Base-by-base conservation (phyloP, 495 filamentous ascomycete genomes). In the Elasticomyces elasticus region DNA sequence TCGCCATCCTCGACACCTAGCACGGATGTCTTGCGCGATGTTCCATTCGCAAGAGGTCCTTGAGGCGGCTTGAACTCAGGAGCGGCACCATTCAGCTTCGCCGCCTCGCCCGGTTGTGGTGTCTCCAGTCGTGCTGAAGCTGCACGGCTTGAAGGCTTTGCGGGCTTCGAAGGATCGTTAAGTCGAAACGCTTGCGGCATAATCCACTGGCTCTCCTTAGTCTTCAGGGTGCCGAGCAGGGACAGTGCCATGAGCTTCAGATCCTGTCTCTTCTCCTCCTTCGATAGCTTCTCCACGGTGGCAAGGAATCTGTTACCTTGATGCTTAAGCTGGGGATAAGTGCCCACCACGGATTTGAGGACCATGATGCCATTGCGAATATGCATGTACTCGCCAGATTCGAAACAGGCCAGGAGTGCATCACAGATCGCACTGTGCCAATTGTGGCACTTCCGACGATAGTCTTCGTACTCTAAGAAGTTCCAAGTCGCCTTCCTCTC, bases 281-380 rank as follows among this genome's bases (percentile, higher is more conserved):
- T 79, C 35, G 76, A 76, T 19, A 87, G 63, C n/a, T 65, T 62
- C 56, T 83, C 81, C 20, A 97, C 78, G 52, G 77, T 77, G 42
- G 74, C 74, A 17, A 84, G 66, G 63, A 94, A 83, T 37, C 80
- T 76, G 24, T 78, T 76, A 20, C 87, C 92, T 72, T 90, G 88
- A 73, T 86, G 90, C 61, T 92, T 90, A 41, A 97, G 81, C 13
- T 80, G 80, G 23, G 94, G 94, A 77, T 94, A 97, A 61, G 81
- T 74, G 26, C 85, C 79, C 28, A 83, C 76, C 35, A 94, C 74
- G 6, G 79, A 76, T 64, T 92, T 95, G 49, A 96, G 74, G n/a
- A 97, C 72, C 52, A 83, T 89, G 59, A 96, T 94, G 28, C 89
- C 87, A 64, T 99, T 99, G 12, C 88, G 80, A 64, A 97, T 95